Percentiles rank a stretch among this genome's conserved stretches.
Conservation (phyloP, 257 asterid genomes). For the Solanum chiquidenum region DNA sequence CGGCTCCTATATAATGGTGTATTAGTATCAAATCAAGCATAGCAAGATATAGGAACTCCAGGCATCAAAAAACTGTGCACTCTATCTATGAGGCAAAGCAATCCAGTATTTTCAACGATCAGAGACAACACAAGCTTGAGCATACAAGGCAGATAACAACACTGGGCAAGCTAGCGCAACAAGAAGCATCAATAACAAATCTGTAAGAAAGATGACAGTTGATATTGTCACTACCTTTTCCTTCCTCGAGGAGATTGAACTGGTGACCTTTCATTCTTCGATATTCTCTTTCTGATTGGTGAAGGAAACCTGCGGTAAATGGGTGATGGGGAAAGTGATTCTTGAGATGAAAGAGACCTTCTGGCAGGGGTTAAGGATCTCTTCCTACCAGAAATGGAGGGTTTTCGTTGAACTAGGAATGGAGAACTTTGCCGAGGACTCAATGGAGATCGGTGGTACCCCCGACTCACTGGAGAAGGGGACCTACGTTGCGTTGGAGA, state of each 20-base stretch:
- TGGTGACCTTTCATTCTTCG: constrained; percentile 33
- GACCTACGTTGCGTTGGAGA: constrained; percentile 28
- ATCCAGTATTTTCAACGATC: background rate
- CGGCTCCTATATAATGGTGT: constrained; percentile 27
- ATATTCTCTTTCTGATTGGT: constrained; percentile 40
- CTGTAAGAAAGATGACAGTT: background rate
- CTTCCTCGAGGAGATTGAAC: constrained; percentile 43
- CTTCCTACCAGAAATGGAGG: constrained; percentile 22
- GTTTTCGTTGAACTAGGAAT: constrained; percentile 41
- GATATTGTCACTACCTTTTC: constrained; percentile 40
- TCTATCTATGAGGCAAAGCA: constrained; percentile 1
- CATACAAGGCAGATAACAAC: background rate
- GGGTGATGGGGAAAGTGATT: constrained; percentile 48
- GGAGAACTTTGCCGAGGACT: constrained; percentile 35
- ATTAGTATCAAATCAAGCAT: constrained; percentile 2
- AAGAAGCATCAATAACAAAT: background rate
- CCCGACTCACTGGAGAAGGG: constrained; percentile 38
- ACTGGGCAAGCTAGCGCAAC: background rate
- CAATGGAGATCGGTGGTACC: constrained; percentile 41
- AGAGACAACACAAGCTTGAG: background rate
- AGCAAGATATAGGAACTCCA: background rate
- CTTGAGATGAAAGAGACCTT: constrained; percentile 39
- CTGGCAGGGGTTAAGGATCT: constrained; percentile 13
- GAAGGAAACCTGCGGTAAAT: constrained; percentile 32
- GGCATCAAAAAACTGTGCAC: background rate